These are phyloP conservation scores for Cercospora sp. DNA, from an alignment of 2,329 filamentous ascomycete species.

Conservation along the genomic window DNA sequence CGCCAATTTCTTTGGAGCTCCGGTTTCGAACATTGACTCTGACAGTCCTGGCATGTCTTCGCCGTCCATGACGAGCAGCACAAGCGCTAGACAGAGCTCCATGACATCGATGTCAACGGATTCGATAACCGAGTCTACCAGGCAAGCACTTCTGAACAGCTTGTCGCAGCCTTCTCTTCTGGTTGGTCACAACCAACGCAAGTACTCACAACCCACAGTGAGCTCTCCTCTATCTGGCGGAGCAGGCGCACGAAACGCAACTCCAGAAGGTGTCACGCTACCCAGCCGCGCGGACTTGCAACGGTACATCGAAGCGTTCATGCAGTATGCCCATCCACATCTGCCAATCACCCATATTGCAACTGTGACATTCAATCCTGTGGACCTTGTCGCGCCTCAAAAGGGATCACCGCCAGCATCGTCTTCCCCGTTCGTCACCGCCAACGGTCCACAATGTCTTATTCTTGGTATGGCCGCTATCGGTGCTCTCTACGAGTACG, in stretches of 20 bases:
- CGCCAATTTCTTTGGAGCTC: slow-evolving; percentile 61
- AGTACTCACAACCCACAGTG: slow-evolving; percentile 60
- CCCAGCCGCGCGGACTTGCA: slow-evolving; percentile 84
- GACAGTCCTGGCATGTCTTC: slow-evolving; percentile 64
- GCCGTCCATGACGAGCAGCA: slow-evolving; percentile 63
- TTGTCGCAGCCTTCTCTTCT: slow-evolving; percentile 60
- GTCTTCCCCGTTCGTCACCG: slow-evolving; percentile 33
- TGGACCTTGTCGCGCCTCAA: slow-evolving; percentile 57
- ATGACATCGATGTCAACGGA: slow-evolving; percentile 62
- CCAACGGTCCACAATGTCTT: slow-evolving; percentile 75
- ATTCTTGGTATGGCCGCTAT: slow-evolving; percentile 86
- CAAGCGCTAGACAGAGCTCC: slow-evolving; percentile 61
- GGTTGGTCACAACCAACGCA: slow-evolving; percentile 51
- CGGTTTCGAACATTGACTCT: slow-evolving; percentile 65
- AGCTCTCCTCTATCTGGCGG: slow-evolving; percentile 53
- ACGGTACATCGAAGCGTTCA: slow-evolving; percentile 85
- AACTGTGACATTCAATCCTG: slow-evolving; percentile 84
- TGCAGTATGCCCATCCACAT: slow-evolving; percentile 91
- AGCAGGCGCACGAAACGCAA: slow-evolving; percentile 31
- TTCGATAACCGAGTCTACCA: slow-evolving; percentile 65
- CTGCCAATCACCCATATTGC: slow-evolving; percentile 91
- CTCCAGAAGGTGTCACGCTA: slow-evolving; percentile 54
- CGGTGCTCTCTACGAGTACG: slow-evolving; percentile 83
- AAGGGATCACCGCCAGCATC: slow-evolving; percentile 46
- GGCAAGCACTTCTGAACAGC: slow-evolving; percentile 62